A percentile compares a stretch with the other conserved stretches of the same genome.
Conservation (phyloP, 805 yeast genomes). For the Soucietia sequanensis region DNA sequence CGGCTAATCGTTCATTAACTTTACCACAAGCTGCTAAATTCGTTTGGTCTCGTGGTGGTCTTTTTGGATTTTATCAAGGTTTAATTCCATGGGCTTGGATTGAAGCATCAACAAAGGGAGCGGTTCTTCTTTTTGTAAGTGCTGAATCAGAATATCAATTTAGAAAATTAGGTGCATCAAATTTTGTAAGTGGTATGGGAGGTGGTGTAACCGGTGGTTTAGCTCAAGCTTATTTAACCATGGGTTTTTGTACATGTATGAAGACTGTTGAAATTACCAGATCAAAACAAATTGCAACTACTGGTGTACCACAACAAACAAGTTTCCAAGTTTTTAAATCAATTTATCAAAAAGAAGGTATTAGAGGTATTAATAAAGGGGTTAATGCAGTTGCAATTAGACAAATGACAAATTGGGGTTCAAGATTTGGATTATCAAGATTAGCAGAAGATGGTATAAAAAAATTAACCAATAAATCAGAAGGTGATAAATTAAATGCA, state of each 20-base stretch:
- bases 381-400: constrained; percentile 99
- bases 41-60: constrained; percentile 94
- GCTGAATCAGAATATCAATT: constrained; percentile 86
- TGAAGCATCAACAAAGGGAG: constrained; percentile 99
- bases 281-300: constrained; percentile 61
- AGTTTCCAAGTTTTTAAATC: constrained; percentile 85
- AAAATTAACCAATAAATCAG: constrained; percentile 55
- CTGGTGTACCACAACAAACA: constrained; percentile 65
- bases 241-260: constrained; percentile 99
- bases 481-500: constrained; percentile 62
- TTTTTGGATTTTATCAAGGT: constrained; percentile 92
- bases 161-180: constrained; percentile 55
- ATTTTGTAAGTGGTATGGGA: constrained; percentile 84
- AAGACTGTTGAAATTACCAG: constrained; percentile 98
- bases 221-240: constrained; percentile 92
- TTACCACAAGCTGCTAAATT: constrained; percentile 65
- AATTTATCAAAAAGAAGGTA: constrained; percentile 82
- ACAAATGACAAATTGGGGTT: constrained; percentile 99
- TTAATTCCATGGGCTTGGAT: constrained; percentile 99
- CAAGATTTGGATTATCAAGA: constrained; percentile 90
- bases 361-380: constrained; percentile 94
- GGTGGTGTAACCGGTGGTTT: constrained; percentile 97
- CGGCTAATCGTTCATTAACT: constrained; percentile 81
- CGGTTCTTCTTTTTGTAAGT: constrained; percentile 87
- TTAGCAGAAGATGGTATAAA: constrained; percentile 86